Evolutionary conservation across 352 stramenopile genomes (phyloP).

Genomic region (Vaucheria bursata): DNA sequence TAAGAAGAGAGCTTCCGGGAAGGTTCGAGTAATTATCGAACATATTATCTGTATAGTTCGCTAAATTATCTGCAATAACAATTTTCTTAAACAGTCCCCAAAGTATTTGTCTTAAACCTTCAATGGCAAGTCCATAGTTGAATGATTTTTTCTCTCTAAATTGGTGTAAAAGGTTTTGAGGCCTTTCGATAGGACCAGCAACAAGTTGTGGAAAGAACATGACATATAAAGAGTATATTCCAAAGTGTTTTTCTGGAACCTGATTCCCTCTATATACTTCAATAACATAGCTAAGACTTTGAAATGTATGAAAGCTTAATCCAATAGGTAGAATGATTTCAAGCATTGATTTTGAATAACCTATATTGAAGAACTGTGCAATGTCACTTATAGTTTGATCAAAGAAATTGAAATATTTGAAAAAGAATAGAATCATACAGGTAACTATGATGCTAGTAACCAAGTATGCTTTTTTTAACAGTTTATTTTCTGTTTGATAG

Average conservation of each 20-base stretch:
- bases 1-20: background rate
- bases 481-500: background rate
- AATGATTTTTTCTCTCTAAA: background rate
- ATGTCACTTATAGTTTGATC: background rate
- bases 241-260: background rate
- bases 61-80: background rate
- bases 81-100: background rate
- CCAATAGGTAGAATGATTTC: background rate
- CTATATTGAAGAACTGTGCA: background rate
- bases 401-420: constrained; percentile 1
- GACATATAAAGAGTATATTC: background rate
- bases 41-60: background rate
- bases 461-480: background rate
- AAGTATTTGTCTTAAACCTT: background rate
- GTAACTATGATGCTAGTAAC: background rate
- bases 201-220: background rate
- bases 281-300: background rate
- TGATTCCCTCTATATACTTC: background rate
- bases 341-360: background rate
- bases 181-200: background rate
- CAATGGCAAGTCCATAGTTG: background rate
- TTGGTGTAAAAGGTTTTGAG: background rate
- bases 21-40: background rate
- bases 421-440: background rate
- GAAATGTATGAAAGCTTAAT: constrained; percentile 4